A percentile compares a stretch with the other conserved stretches of the same genome.
Evolutionary conservation across 257 asterid genomes (phyloP).

Genomic region (Ligustrum vulgare): DNA sequence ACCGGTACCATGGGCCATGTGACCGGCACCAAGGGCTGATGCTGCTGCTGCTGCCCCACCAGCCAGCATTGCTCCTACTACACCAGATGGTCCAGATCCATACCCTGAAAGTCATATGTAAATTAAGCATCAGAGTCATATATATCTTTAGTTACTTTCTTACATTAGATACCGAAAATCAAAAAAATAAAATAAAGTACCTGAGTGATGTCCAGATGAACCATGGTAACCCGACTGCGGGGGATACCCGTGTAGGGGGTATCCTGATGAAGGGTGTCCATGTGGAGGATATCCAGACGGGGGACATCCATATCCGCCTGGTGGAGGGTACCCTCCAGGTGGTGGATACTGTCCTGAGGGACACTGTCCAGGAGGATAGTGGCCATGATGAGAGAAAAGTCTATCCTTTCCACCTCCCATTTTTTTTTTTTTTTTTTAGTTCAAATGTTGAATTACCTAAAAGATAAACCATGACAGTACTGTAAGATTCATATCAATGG

Average conservation of each 20-base stretch:
- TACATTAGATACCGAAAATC: neutral
- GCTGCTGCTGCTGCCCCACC: slow-evolving; percentile 70
- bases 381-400: slow-evolving; percentile 34
- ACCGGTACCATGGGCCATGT: slow-evolving; percentile 25
- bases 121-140: neutral
- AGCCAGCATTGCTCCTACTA: slow-evolving; percentile 45
- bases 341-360: slow-evolving; percentile 22
- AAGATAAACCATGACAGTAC: neutral
- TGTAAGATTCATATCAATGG: neutral
- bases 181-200: slow-evolving; percentile 19
- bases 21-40: slow-evolving; percentile 43
- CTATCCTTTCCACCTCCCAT: slow-evolving; percentile 66
- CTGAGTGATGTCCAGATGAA: slow-evolving; percentile 42
- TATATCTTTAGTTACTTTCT: neutral
- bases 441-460: slow-evolving; percentile 14
- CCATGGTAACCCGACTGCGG: slow-evolving; percentile 31
- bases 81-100: too few species aligned
- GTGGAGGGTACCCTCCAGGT: slow-evolving; percentile 38
- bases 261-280: slow-evolving; percentile 37
- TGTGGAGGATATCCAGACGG: slow-evolving; percentile 36
- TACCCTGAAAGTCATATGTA: neutral
- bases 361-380: slow-evolving; percentile 17
- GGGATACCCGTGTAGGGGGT: slow-evolving; percentile 13
- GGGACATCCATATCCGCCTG: slow-evolving; percentile 40
- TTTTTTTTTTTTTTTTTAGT: slow-evolving; percentile 20